These are phyloP conservation scores for Cytospora piceicola DNA, from an alignment of 2,329 filamentous ascomycete genomes.

Conservation along the genomic window DNA sequence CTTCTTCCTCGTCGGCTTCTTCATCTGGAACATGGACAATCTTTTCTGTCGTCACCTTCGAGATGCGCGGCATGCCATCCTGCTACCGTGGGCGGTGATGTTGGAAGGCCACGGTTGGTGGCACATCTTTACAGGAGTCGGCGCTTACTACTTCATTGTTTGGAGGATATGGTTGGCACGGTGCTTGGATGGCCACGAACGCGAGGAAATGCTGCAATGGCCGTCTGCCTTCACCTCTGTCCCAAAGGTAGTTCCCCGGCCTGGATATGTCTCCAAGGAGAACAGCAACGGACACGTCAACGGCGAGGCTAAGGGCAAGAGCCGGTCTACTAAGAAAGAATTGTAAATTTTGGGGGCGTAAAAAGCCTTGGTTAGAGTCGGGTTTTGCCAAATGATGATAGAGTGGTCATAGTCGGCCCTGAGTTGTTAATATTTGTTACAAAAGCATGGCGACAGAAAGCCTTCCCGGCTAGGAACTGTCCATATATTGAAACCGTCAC, in stretches of 20 bases:
- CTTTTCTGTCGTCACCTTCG: conserved; percentile 70
- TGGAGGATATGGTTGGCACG: conserved; percentile 84
- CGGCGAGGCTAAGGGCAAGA: background rate
- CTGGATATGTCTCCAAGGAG: background rate
- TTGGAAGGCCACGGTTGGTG: conserved; percentile 64
- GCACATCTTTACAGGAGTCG: conserved; percentile 81
- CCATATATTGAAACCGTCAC: background rate
- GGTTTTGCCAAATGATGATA: conserved; percentile 1
- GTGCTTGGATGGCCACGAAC: conserved; percentile 72
- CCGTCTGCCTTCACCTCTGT: conserved; percentile 60
- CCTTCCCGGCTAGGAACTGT: background rate
- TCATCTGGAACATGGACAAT: conserved; percentile 80
- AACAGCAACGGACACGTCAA: conserved; percentile 11
- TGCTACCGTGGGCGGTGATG: conserved; percentile 79
- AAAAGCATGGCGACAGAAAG: background rate
- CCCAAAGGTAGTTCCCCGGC: conserved; percentile 48
- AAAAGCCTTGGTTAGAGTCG: background rate
- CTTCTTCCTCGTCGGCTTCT: conserved; percentile 75
- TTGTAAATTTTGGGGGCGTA: conserved; percentile 7
- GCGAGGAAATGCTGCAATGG: conserved; percentile 74
- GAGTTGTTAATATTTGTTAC: background rate
- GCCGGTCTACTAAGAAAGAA: conserved; percentile 23
- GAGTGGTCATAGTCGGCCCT: background rate
- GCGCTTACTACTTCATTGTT: conserved; percentile 81
- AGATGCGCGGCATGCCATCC: conserved; percentile 67